Base-by-base conservation (phyloP, 2,329 filamentous ascomycete genomes). In the Lasiodiplodia gonubiensis region DNA sequence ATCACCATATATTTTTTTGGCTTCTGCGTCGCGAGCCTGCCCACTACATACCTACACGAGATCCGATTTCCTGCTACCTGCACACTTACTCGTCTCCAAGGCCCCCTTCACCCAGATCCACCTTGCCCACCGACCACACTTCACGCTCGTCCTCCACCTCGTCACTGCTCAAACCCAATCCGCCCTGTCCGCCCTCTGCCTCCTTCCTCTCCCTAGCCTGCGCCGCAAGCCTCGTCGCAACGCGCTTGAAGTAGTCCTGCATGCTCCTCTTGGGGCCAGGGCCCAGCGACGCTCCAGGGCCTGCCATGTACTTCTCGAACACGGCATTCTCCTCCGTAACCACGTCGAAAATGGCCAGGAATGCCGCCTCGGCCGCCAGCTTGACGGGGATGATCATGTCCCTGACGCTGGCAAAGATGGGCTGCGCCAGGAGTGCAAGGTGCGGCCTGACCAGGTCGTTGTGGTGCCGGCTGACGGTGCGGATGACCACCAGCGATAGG, bases 181-280 rank as follows among this genome's bases (percentile, higher is more conserved):
- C 93, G 55, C 94, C 94, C 68, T 90, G 87, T 8, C 94, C 95
- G 69, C 94, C 94, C 77, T 97, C 94, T 0, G 95, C 95, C 72
- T 97, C 94, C 75, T 88, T 91, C 73, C 95, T 87, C 82, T 99
- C 95, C 70, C 93, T 87, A 1, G 92, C 93, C 78, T 98, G 95
- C 21, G 84, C 87, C n/a, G 92, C 94, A 23, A 98, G 81, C 72
- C 94, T 88, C 74, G 94, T 79, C 1, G 93, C 93, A 70, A 99
- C 92, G 51, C 95, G 86, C 85, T 97, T 97, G 83, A 98, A 98
- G 82, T 99, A 99, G 78, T 99, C 95, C 68, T 90, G 87, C 91
- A 99, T 97, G 78, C 90, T 93, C 72, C 94, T 87, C 85, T 96
- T 95, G 21, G 89, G 89, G 49, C 88, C 90, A 0, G 92, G 80